Conservation (phyloP, 306 rosid genomes). For the Heteromeles arbutifolia region DNA sequence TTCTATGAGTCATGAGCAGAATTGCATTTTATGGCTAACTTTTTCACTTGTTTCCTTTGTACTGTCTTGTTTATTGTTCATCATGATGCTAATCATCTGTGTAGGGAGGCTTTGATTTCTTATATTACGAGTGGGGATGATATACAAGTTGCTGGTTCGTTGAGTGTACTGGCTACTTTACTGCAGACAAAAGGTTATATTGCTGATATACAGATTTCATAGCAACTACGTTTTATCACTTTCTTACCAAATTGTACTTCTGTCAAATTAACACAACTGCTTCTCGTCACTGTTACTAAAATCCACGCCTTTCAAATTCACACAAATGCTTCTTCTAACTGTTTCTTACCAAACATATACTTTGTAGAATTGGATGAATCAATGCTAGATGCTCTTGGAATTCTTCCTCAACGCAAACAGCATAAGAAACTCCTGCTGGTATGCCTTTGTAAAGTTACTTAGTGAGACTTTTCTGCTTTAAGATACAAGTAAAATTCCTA, state of each 20-base stretch:
- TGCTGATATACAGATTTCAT: conserved; percentile 16
- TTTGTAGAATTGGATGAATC: conserved; percentile 80
- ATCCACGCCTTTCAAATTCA: not conserved
- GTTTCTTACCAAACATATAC: conserved; percentile 20
- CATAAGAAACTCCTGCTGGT: conserved; percentile 88
- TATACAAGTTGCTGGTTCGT: conserved; percentile 66
- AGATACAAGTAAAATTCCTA: not conserved
- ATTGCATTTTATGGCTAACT: not conserved
- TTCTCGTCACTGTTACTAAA: not conserved
- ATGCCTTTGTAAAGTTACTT: conserved; percentile 16
- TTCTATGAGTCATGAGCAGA: not conserved
- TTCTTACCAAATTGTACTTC: conserved; percentile 4
- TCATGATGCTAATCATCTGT: conserved; percentile 17
- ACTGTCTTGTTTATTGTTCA: not conserved
- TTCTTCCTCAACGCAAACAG: conserved; percentile 91
- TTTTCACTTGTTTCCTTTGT: not conserved
- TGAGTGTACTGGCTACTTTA: conserved; percentile 64
- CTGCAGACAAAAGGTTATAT: conserved; percentile 88
- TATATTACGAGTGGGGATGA: conserved; percentile 67
- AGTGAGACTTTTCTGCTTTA: not conserved
- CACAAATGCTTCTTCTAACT: not conserved
- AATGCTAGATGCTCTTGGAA: conserved; percentile 86
- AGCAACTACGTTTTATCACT: conserved; percentile 7
- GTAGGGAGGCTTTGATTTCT: conserved; percentile 72
- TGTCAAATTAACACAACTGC: not conserved